phyloP scores from a whole-genome alignment of 768 basidiomycete species.

The Piloderma croceum region DNA sequence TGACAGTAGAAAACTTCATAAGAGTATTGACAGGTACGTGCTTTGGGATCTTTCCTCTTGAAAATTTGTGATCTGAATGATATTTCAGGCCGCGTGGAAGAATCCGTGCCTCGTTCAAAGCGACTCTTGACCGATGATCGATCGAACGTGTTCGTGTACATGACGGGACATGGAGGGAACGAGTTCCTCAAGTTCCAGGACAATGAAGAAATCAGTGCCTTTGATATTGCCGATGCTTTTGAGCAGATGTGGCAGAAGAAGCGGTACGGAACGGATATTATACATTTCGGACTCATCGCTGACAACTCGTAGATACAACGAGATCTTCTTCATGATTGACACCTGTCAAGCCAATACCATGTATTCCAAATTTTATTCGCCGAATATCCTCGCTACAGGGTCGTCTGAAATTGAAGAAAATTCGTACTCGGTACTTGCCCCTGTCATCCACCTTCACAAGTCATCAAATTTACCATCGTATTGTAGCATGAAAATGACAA shows the following conservation, averaged over 20 bases:
- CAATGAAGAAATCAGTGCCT: conserved; percentile 95
- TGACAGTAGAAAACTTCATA: conserved; percentile 94
- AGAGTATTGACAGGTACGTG: conserved; percentile 81
- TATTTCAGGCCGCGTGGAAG: conserved; percentile 71
- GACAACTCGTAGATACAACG: conserved; percentile 64
- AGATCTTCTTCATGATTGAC: conserved; percentile 96
- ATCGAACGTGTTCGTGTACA: conserved; percentile 93
- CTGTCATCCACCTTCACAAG: background rate
- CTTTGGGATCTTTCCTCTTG: background rate
- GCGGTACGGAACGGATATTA: conserved; percentile 44
- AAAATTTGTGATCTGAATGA: background rate
- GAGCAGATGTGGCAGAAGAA: conserved; percentile 99
- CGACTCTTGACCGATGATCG: conserved; percentile 85
- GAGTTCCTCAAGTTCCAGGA: conserved; percentile 99
- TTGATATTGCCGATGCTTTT: conserved; percentile 96
- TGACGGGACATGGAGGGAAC: conserved; percentile 98
- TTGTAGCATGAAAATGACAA: conserved; percentile 84
- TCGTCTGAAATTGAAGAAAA: conserved; percentile 81
- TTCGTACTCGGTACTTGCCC: conserved; percentile 79
- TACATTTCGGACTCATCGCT: background rate
- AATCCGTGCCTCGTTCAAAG: conserved; percentile 85
- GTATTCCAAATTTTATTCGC: conserved; percentile 90
- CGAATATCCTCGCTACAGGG: conserved; percentile 87
- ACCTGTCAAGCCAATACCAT: conserved; percentile 97
- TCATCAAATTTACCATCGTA: conserved; percentile 1